Evolutionary conservation across 352 stramenopile genomes (phyloP), one percentile per base, ranked within the genome.

Genomic region (Phytopythium delawarense): DNA sequence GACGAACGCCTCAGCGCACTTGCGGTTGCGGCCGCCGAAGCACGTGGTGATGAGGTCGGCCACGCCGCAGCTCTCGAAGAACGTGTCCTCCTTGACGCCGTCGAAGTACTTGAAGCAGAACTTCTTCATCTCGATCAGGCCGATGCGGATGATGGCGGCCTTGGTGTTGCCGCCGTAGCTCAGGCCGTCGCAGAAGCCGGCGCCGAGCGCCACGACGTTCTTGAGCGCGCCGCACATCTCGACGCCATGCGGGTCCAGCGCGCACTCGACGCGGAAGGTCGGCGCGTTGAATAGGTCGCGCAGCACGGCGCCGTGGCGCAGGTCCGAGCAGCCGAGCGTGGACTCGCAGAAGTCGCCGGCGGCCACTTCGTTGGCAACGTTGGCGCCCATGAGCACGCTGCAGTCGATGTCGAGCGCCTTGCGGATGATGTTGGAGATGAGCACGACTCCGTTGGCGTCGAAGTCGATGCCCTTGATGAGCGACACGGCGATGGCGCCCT

Each of bases 1-100:
- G 42, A 97, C 90, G 65, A 98, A 99, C 25, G 88, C 90, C 72
- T 98, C 94, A 8, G 94, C 94, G 72, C 96, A 99, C 66, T 97
- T 98, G 61, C 96, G 89, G 71, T 99, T 99, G 40, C 97, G 87
- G 57, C 97, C 96, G 51, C 97, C 96, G 69, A 98, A 99, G 76
- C 97, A 99, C 59, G 96, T 99, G 32, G 97, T 99, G 66, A 99
- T 99, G 7, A 99, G 79, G 68, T 99, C 97, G 8, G 96, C 97
- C 40, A 99, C 95, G 18, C 97, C 97, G 70, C 96, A 99, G 67
- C 82, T 97, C 79, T 99, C 88, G 61, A 98, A 96, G 72, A 99
- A 98, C 46, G 96, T 98, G 67, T 91, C 78, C 57, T 98, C 88
- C 68, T 93, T 92, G 53, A 96, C 81, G 34, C 92, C 90, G 62